phyloP scores from a whole-genome alignment of 2,329 filamentous ascomycete genomes.

The Tympanopsis confertula region DNA sequence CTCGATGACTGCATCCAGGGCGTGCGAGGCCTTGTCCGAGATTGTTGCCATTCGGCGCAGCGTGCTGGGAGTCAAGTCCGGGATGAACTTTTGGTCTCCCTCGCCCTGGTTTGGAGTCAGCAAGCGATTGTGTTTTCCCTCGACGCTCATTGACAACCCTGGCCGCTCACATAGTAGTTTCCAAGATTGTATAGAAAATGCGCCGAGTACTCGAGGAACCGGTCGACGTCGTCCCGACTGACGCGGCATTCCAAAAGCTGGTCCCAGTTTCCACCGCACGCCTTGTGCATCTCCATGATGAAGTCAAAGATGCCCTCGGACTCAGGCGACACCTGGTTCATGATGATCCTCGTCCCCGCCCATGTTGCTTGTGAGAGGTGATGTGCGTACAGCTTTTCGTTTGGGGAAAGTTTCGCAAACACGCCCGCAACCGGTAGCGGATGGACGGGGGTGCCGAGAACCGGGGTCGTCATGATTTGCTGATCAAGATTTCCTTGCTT shows the following conservation, averaged over 20 bases:
- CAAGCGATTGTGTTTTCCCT: too few relatives aligned
- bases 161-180: constrained; percentile 38
- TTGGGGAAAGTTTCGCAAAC: too few relatives aligned
- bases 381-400: too few relatives aligned
- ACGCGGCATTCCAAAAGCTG: constrained; percentile 29
- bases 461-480: too few relatives aligned
- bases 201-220: constrained; percentile 42
- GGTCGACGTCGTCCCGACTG: constrained; percentile 26
- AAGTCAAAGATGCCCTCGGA: constrained; percentile 45
- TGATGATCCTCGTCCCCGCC: constrained; percentile 38
- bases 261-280: constrained; percentile 38
- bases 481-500: too few relatives aligned
- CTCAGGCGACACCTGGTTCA: constrained; percentile 48
- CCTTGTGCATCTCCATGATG: constrained; percentile 37
- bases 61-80: constrained; percentile 26
- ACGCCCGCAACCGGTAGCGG: too few relatives aligned
- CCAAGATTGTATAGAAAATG: constrained; percentile 47
- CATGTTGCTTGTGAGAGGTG: too few relatives aligned
- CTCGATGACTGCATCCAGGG: constrained; percentile 25
- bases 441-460: too few relatives aligned
- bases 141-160: too few relatives aligned
- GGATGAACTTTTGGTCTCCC: constrained; percentile 49
- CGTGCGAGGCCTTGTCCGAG: too few relatives aligned
- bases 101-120: constrained; percentile 33
- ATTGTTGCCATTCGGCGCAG: constrained; percentile 29